Percentiles rank a stretch among this genome's conserved stretches.
phyloP scores from a whole-genome alignment of 805 yeast species.

The Cyberlindnera mycetangii region DNA sequence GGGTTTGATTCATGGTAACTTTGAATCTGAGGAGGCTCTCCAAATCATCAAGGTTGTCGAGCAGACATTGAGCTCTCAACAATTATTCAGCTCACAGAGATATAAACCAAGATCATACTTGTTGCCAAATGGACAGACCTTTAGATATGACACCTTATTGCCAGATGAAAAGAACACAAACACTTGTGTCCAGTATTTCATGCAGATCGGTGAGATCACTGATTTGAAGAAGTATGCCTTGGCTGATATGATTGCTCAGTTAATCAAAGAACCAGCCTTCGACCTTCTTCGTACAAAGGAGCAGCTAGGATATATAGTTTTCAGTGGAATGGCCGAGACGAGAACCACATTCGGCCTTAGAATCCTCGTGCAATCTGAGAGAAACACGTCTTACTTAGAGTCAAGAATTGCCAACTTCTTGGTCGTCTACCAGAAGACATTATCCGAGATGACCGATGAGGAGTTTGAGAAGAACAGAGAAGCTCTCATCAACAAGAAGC shows the following conservation, averaged over 20 bases:
- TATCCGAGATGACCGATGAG: constrained; percentile 52
- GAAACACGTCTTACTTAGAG: constrained; percentile 69
- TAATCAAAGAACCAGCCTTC: constrained; percentile 84
- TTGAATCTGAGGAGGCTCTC: constrained; percentile 50
- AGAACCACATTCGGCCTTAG: constrained; percentile 74
- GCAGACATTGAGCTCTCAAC: constrained; percentile 34
- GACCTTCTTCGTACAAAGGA: constrained; percentile 88
- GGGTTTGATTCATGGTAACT: constrained; percentile 76
- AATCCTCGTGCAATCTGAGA: constrained; percentile 80
- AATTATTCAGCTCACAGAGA: constrained; percentile 42
- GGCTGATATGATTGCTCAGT: constrained; percentile 66
- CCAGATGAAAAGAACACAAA: constrained; percentile 73
- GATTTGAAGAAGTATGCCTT: constrained; percentile 45
- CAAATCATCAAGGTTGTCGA: constrained; percentile 44
- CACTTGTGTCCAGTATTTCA: constrained; percentile 76
- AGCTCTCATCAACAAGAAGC: constrained; percentile 62
- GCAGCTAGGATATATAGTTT: constrained; percentile 93
- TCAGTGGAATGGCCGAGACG: constrained; percentile 65
- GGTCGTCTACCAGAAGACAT: constrained; percentile 38
- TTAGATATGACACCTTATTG: constrained; percentile 46
- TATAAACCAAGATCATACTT: constrained; percentile 41
- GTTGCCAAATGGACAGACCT: constrained; percentile 37
- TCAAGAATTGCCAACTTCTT: constrained; percentile 72
- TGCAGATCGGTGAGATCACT: constrained; percentile 58
- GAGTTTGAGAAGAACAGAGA: constrained; percentile 68